Evolutionary conservation across 2,329 filamentous ascomycete genomes (phyloP).

Genomic region (Coniochaeta sp.): DNA sequence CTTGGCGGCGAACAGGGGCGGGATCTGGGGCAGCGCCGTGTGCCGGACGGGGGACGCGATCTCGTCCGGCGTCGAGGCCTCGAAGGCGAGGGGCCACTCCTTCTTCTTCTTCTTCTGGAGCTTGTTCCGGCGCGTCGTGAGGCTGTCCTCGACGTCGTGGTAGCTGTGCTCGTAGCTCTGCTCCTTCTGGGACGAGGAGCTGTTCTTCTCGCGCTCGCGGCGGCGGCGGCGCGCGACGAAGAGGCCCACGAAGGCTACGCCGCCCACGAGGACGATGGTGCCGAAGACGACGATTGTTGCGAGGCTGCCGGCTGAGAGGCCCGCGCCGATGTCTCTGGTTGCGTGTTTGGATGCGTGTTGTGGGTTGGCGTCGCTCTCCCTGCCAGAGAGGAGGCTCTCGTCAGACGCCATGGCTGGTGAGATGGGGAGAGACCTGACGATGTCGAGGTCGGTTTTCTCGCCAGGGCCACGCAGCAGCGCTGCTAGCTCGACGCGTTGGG

Average conservation of each 20-base stretch:
- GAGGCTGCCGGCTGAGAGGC: background rate
- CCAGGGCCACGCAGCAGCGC: background rate
- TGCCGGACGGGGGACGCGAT: constrained; percentile 5
- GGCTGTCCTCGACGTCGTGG: background rate
- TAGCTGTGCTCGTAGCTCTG: background rate
- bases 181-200: background rate
- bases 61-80: background rate
- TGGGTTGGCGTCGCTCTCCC: background rate
- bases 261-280: background rate
- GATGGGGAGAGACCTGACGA: background rate
- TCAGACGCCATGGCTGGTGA: background rate
- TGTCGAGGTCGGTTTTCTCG: background rate
- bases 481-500: constrained; percentile 1
- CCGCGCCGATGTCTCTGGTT: background rate
- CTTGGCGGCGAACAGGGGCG: constrained; percentile 16
- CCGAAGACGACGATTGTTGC: constrained; percentile 1
- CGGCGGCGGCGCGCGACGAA: background rate
- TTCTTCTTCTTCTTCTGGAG: constrained; percentile 5
- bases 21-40: constrained; percentile 15
- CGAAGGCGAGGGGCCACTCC: constrained; percentile 2
- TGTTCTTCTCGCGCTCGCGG: background rate
- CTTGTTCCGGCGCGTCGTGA: background rate
- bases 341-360: background rate
- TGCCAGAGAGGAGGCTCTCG: background rate
- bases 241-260: background rate